phyloP scores from a whole-genome alignment of 805 yeast genomes.

The Danielia oregonensis region DNA sequence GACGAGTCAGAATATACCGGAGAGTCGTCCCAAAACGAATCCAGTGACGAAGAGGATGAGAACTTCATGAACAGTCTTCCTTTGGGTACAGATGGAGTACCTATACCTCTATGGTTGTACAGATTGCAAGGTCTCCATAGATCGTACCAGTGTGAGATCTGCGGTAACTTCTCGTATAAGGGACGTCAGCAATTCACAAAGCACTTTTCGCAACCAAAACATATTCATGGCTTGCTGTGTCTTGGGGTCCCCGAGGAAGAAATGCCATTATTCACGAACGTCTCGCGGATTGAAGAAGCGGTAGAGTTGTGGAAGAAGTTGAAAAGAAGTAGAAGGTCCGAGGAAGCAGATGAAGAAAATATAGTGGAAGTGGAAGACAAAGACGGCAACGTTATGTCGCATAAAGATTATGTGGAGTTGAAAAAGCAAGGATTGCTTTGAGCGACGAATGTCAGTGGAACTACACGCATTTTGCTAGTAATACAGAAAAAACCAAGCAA shows the following conservation, averaged over 20 bases:
- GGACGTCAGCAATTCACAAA: conserved; percentile 70
- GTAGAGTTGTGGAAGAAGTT: conserved; percentile 49
- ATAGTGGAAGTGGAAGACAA: conserved; percentile 85
- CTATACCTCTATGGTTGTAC: conserved; percentile 91
- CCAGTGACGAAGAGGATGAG: conserved; percentile 24
- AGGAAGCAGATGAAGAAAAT: conserved; percentile 44
- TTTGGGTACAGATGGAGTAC: conserved; percentile 82
- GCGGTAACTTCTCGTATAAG: conserved; percentile 68
- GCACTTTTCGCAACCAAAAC: conserved; percentile 74
- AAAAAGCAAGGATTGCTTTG: conserved; percentile 82
- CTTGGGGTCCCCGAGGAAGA: conserved; percentile 61
- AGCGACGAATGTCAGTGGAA: too few species aligned
- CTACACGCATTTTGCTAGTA: too few species aligned
- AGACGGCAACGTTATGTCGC: conserved; percentile 89
- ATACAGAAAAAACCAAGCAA: too few species aligned
- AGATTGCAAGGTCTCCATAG: conserved; percentile 82
- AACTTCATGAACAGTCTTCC: conserved; percentile 60
- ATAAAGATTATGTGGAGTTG: conserved; percentile 76
- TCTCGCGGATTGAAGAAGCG: conserved; percentile 69
- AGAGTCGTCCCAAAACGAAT: conserved; percentile 21
- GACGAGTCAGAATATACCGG: conserved; percentile 39
- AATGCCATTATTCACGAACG: conserved; percentile 51
- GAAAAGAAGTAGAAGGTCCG: conserved; percentile 31
- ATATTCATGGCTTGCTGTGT: conserved; percentile 67
- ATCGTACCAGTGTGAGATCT: conserved; percentile 76